These are phyloP conservation scores for Kurtzmaniella fragi DNA, from an alignment of 805 yeast genomes.

Conservation along the genomic window DNA sequence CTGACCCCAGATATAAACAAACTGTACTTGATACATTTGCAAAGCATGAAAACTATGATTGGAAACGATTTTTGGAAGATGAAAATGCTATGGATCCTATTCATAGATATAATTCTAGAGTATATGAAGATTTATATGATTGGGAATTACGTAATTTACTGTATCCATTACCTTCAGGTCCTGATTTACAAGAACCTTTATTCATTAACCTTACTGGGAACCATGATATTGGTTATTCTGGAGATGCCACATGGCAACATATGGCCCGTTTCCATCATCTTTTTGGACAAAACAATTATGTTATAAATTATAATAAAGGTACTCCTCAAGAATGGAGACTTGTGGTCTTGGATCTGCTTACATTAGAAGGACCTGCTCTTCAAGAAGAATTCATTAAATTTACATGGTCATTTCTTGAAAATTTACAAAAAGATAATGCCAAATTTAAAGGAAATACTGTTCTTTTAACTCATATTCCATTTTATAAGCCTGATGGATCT, in stretches of 20 bases:
- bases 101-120: constrained; percentile 30
- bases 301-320: constrained; percentile 62
- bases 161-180: constrained; percentile 18
- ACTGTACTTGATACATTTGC: constrained; percentile 44
- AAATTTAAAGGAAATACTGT: constrained; percentile 73
- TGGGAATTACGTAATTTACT: constrained; percentile 38
- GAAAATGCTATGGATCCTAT: constrained; percentile 35
- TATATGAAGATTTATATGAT: constrained; percentile 55
- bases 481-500: constrained; percentile 71
- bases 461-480: constrained; percentile 83
- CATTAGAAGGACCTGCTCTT: constrained; percentile 86
- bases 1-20: constrained; percentile 39
- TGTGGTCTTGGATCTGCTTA: constrained; percentile 79
- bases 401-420: constrained; percentile 70
- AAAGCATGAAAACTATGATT: constrained; percentile 51
- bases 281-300: constrained; percentile 84
- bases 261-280: constrained; percentile 68
- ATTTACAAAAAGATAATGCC: constrained; percentile 44
- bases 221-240: constrained; percentile 93
- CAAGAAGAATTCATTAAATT: constrained; percentile 63
- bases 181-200: constrained; percentile 51
- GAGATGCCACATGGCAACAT: constrained; percentile 91
- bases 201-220: constrained; percentile 88
- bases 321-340: constrained; percentile 76
- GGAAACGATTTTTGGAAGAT: constrained; percentile 41